Evolutionary conservation across 2,329 filamentous ascomycete genomes (phyloP), one percentile per base, ranked within the genome.

Genomic region (Fusarium fracticaudum): DNA sequence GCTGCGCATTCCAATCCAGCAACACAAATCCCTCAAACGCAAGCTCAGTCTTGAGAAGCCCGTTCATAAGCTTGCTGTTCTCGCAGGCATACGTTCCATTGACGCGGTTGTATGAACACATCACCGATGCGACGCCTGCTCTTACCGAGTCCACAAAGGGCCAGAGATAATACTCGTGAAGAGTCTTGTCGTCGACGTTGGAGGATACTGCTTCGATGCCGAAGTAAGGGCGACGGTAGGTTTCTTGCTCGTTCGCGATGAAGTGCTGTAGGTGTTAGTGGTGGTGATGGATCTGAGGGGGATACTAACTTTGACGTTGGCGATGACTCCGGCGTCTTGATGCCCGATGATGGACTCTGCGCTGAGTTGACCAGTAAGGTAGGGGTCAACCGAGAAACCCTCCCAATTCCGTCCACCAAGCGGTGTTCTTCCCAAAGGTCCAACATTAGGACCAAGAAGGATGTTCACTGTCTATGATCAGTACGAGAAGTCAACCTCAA

Each of bases 271-370:
- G 3, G 6, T 24, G 47, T 40, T 2, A 57, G 54, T 13, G 20
- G 5, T 33, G 1, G 1, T 11, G 5, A 20, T 17, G 6, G 0
- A 9, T 11, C 6, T 1, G 4, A 8, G 1, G 5, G 12, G 3
- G 12, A 8, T 4, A 12, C 61, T 37, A 43, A 85, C 85, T 81
- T 89, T 96, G 86, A 86, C 91, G 84, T 91, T 94, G 64, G 94
- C 93, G 80, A 97, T 92, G 43, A 96, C 91, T 76, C 94, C 94
- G 7, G 91, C 91, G 77, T 91, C 90, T 79, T 96, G 94, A 60
- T 94, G 93, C 37, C 93, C 94, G 71, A 89, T 86, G 75, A 96
- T 89, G 3, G 92, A 93, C 77, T 94, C 88, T n/a, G 89, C 89
- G 67, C 92, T 92, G 64, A 93, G 85, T 67, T 90, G 86, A 26